These are phyloP conservation scores for Hypomyces perniciosus DNA, from an alignment of 2,329 filamentous ascomycete species.

Conservation along the genomic window DNA sequence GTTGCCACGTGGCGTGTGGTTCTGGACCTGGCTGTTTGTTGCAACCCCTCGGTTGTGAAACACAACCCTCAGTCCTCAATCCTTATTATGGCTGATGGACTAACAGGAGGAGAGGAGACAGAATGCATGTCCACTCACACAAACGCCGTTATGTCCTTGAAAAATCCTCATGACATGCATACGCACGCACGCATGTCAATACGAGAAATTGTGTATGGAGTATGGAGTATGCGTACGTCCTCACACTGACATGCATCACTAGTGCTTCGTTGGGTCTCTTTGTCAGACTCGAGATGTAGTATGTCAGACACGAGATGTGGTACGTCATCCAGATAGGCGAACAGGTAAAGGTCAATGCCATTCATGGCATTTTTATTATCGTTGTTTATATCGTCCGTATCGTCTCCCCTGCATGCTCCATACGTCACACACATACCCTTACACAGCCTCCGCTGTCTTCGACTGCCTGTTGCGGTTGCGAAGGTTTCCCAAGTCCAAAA, in stretches of 20 bases:
- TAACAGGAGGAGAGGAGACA: too few species aligned
- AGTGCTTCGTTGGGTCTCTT: background rate
- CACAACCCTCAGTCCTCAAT: too few species aligned
- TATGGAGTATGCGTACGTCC: too few species aligned
- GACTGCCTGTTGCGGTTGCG: background rate
- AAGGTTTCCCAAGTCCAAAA: conserved; percentile 10
- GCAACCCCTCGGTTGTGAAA: too few species aligned
- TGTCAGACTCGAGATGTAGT: conserved; percentile 2
- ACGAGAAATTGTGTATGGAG: too few species aligned
- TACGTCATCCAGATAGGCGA: background rate
- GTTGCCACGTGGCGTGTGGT: too few species aligned
- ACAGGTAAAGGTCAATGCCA: background rate
- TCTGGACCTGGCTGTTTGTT: too few species aligned
- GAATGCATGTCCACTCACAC: too few species aligned
- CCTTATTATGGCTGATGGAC: too few species aligned
- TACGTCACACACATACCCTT: conserved; percentile 8
- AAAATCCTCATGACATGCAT: too few species aligned
- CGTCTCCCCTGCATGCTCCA: conserved; percentile 3
- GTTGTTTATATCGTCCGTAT: conserved; percentile 9
- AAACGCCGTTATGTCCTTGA: too few species aligned
- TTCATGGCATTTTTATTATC: conserved; percentile 11
- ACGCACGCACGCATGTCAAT: too few species aligned
- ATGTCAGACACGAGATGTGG: conserved; percentile 3
- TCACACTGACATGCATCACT: background rate
- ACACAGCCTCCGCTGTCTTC: conserved; percentile 7